A percentile compares a stretch with the other conserved stretches of the same genome.
Evolutionary conservation across 176 grass and related monocot genomes (phyloP).

Genomic region (Themeda triandra): DNA sequence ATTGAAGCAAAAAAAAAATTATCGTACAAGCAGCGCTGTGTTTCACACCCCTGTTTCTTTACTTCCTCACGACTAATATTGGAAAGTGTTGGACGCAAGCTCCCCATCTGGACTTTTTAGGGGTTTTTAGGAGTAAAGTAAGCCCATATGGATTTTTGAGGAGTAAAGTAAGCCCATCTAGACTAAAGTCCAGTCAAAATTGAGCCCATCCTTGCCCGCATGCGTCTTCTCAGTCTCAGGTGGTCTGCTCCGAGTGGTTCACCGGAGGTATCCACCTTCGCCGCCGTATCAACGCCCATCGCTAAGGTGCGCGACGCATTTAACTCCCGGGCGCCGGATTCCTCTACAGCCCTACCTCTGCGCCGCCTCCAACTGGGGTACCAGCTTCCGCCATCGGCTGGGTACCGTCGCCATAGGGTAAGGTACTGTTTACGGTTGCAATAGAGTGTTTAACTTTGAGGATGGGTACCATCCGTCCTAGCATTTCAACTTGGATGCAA

Average conservation of each 20-base stretch:
- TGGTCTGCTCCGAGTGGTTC: background rate
- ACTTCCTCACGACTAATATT: background rate
- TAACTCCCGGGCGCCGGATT: background rate
- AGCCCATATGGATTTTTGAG: background rate
- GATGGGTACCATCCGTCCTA: background rate
- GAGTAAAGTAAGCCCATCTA: background rate
- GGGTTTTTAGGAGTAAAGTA: no score
- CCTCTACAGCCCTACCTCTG: background rate
- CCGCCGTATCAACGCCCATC: background rate
- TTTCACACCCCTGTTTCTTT: no score
- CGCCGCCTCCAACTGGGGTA: background rate
- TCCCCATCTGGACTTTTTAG: no score
- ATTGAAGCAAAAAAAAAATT: no score
- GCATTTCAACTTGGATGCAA: background rate
- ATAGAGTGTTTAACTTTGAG: background rate
- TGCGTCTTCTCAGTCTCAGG: background rate
- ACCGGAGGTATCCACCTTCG: background rate
- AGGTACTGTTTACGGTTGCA: background rate
- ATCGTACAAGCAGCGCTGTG: no score
- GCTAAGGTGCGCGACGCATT: background rate
- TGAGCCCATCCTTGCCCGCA: background rate
- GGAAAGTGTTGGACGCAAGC: background rate
- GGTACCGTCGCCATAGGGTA: background rate
- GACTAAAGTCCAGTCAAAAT: background rate
- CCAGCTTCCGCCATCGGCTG: background rate